Evolutionary conservation across 2,329 filamentous ascomycete species (phyloP), one percentile per base, ranked within the genome.

Genomic region (Eutypella sp.): DNA sequence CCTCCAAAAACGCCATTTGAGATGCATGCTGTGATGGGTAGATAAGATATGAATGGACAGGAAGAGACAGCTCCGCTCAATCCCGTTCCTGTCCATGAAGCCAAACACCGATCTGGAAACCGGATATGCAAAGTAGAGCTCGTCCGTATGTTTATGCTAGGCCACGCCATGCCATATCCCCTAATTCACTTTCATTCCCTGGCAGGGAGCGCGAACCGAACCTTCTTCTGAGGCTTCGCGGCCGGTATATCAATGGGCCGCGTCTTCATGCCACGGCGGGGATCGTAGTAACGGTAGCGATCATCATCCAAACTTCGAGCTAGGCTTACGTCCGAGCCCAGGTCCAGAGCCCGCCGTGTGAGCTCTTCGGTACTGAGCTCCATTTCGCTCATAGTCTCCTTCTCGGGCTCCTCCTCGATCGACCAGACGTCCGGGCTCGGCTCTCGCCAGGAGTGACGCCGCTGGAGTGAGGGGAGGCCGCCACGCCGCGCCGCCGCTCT

Each of bases 361-460:
- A 65, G 58, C 41, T 62, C 59, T 43, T 60, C 53, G 27, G 63
- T 55, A 51, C 64, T 66, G 9, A 63, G 52, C 0, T 63, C 67
- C 57, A 66, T 60, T 57, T 74, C 70, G 50, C 69, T 71, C 62
- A 69, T 61, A 20, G 72, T 59, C 54, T 78, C 74, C 56, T 76
- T 74, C 62, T 79, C 76, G 1, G 73, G 73, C 64, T 81, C 76
- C 59, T 81, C 78, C 61, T 78, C 73, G 46, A 81, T 81, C 24
- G 74, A 74, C 72, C 76, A 81, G 3, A 81, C 78, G 44, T 80
- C 76, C 0, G 76, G 76, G 55, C 77, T 81, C 6, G 78, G 78
- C 62, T 78, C 72, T 31, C 76, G 67, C 78, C 78, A 81, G 1
- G 78, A 68, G 45, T 69, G 68, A 9, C 68, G 69, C 8, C 73